Evolutionary conservation across 768 basidiomycete species (phyloP).

Genomic region (Trametes sanguinea): DNA sequence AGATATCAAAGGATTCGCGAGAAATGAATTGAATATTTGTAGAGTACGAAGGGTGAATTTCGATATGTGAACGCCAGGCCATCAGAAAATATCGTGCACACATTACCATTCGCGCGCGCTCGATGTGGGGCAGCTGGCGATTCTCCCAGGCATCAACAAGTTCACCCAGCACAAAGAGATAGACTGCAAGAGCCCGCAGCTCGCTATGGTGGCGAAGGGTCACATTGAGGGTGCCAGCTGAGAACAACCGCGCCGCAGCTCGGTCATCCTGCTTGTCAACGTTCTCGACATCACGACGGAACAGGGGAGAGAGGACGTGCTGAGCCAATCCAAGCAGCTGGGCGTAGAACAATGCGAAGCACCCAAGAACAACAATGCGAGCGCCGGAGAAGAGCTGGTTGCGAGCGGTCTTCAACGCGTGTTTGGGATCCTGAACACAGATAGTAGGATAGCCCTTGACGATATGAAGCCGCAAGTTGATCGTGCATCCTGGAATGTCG

Average conservation of each 20-base stretch:
- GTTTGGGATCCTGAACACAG: conserved; percentile 41
- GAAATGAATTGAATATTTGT: too few species aligned
- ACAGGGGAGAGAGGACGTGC: conserved; percentile 27
- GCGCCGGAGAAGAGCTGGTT: conserved; percentile 42
- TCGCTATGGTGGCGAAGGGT: too few species aligned
- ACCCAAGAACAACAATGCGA: conserved; percentile 30
- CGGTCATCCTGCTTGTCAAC: conserved; percentile 48
- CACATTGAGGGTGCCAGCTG: too few species aligned
- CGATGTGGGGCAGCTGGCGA: too few species aligned
- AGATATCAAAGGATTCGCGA: too few species aligned
- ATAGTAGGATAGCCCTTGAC: conserved; percentile 27
- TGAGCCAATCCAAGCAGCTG: conserved; percentile 7
- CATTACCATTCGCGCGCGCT: too few species aligned
- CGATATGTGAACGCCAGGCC: too few species aligned
- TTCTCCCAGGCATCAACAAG: too few species aligned
- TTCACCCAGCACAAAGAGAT: too few species aligned
- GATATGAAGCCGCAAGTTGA: background rate
- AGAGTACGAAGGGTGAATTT: too few species aligned
- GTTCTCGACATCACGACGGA: conserved; percentile 39
- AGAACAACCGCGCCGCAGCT: conserved; percentile 42
- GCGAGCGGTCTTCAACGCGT: conserved; percentile 37
- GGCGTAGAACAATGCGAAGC: conserved; percentile 15
- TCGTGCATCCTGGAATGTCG: background rate
- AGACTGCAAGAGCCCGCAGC: too few species aligned
- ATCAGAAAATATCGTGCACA: too few species aligned